Conservation (phyloP, 1,139 yeast species). For the Pichia cactophila region DNA sequence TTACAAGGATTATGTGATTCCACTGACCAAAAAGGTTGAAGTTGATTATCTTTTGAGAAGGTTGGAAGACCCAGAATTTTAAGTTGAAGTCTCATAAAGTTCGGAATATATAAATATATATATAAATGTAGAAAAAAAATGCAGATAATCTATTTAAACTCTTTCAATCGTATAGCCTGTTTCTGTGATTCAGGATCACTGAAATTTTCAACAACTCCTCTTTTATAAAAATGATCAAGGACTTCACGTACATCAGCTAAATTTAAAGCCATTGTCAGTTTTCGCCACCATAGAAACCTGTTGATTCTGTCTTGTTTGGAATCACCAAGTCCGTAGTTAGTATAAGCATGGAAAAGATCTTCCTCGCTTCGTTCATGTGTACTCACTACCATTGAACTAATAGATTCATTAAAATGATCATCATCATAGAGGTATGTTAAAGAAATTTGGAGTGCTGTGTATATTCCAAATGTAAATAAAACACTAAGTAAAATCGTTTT, state of each 20-base stretch:
- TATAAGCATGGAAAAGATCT: conserved; percentile 42
- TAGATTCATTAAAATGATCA: conserved; percentile 23
- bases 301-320: conserved; percentile 45
- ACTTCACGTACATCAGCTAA: conserved; percentile 22
- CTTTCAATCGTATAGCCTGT: background rate
- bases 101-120: background rate
- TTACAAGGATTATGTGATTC: conserved; percentile 83
- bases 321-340: conserved; percentile 47
- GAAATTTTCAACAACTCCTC: conserved; percentile 11
- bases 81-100: background rate
- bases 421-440: conserved; percentile 28
- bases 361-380: conserved; percentile 40
- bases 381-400: conserved; percentile 21
- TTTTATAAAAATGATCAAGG: conserved; percentile 15
- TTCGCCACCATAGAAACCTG: conserved; percentile 54
- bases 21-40: conserved; percentile 90
- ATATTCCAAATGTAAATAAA: conserved; percentile 34
- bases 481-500: conserved; percentile 39
- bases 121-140: background rate
- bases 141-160: background rate
- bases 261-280: conserved; percentile 29
- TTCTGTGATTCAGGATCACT: conserved; percentile 2
- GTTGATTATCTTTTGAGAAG: conserved; percentile 82
- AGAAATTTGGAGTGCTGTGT: conserved; percentile 37
- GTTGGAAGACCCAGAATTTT: conserved; percentile 48